Percentiles rank a stretch among this genome's conserved stretches.
phyloP scores from a whole-genome alignment of 2,329 filamentous ascomycete genomes.

The Stemphylium lycopersici region DNA sequence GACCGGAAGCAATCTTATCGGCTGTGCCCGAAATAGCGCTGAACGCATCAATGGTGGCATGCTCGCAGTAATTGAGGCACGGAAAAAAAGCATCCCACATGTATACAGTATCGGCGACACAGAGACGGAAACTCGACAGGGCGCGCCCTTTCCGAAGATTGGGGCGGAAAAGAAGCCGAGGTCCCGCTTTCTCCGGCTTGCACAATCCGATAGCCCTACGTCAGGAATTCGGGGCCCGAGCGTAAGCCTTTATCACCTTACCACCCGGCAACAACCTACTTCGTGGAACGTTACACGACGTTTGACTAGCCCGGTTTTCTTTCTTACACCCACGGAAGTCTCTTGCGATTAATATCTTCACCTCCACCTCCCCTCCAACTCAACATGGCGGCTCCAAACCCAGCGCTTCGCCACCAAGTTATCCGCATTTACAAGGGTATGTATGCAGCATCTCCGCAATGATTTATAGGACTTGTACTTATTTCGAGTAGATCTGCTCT shows the following conservation, averaged over 20 bases:
- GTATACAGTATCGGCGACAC: too few species aligned
- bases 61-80: background rate
- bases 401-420: conserved; percentile 74
- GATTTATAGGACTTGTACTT: background rate
- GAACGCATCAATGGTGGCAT: conserved; percentile 30
- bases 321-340: background rate
- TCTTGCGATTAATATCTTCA: background rate
- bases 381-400: conserved; percentile 51
- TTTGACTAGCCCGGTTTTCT: background rate
- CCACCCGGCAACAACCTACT: background rate
- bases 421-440: conserved; percentile 88
- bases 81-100: background rate
- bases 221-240: conserved; percentile 5
- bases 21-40: conserved; percentile 10
- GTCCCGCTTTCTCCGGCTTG: conserved; percentile 1
- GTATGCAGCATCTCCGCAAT: background rate
- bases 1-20: background rate
- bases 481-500: conserved; percentile 71
- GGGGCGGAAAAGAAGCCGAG: conserved; percentile 5
- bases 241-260: background rate
- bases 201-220: background rate
- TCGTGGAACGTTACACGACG: background rate
- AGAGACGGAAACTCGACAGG: background rate
- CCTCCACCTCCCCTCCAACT: background rate
- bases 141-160: background rate